These are phyloP conservation scores for Pseudotulostoma volvatum DNA, from an alignment of 495 filamentous ascomycete species.

Conservation along the genomic window DNA sequence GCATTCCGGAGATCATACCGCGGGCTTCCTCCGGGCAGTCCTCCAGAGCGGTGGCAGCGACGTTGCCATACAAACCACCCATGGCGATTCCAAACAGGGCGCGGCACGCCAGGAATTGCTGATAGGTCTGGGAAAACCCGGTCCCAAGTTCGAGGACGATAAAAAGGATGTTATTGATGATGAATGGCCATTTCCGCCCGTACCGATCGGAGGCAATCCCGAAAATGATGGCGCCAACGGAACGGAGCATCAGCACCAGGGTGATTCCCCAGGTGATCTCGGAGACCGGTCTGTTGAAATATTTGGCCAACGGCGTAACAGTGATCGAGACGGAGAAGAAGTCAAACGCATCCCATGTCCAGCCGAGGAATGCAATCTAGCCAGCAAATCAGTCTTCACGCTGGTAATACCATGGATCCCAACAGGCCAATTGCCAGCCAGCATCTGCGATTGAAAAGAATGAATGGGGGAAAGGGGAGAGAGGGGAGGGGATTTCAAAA, in stretches of 20 bases:
- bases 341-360: conserved; percentile 81
- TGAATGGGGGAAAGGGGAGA: no score
- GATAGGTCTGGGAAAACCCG: conserved; percentile 62
- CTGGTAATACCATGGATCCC: no score
- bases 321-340: conserved; percentile 84
- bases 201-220: conserved; percentile 70
- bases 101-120: conserved; percentile 61
- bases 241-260: conserved; percentile 64
- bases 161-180: conserved; percentile 70
- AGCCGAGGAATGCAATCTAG: conserved; percentile 47
- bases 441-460: neutral
- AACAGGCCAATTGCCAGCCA: neutral
- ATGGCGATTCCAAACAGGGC: conserved; percentile 83
- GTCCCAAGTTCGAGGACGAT: conserved; percentile 65
- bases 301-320: conserved; percentile 45
- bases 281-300: conserved; percentile 48
- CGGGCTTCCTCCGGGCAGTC: conserved; percentile 61
- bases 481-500: no score
- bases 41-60: conserved; percentile 70
- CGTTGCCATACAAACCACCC: conserved; percentile 81
- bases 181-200: conserved; percentile 77
- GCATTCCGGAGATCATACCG: conserved; percentile 62
- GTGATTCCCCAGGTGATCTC: conserved; percentile 90
- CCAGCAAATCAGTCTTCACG: no score
- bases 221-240: conserved; percentile 55